These are phyloP conservation scores for Metschnikowia sp. DNA, from an alignment of 805 yeast genomes.

Conservation along the genomic window DNA sequence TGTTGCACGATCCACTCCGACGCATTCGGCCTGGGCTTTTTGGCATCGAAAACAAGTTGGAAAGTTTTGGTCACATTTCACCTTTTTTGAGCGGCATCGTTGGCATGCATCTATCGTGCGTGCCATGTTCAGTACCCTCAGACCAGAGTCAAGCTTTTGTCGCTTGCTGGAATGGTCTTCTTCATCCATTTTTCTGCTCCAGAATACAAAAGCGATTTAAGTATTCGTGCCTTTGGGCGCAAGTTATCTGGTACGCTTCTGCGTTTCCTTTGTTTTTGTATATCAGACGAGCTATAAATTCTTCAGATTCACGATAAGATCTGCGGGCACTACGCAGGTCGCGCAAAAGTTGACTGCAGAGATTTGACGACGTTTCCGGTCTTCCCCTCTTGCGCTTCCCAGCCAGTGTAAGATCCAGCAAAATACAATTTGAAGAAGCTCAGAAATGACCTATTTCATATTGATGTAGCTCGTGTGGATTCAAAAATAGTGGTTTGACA, in stretches of 20 bases:
- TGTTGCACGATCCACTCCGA: constrained; percentile 83
- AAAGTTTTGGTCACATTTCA: constrained; percentile 64
- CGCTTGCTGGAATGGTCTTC: not conserved
- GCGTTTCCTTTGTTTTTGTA: not conserved
- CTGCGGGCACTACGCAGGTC: constrained; percentile 4
- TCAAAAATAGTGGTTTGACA: not conserved
- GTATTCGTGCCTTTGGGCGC: not conserved
- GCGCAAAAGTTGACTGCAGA: not conserved
- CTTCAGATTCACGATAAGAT: constrained; percentile 5
- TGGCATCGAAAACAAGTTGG: constrained; percentile 64
- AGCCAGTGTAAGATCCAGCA: not conserved
- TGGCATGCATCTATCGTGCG: constrained; percentile 81
- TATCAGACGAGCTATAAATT: not conserved
- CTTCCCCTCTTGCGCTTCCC: not conserved
- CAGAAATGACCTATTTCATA: not conserved
- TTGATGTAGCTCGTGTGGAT: not conserved
- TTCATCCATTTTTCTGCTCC: not conserved
- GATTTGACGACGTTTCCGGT: not conserved
- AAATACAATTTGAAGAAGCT: no score
- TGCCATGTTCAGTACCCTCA: constrained; percentile 31
- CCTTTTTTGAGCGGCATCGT: constrained; percentile 68
- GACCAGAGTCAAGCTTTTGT: not conserved
- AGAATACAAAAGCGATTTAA: not conserved
- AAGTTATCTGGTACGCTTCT: not conserved
- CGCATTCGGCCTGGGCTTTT: constrained; percentile 68